A percentile compares a stretch with the other conserved stretches of the same genome.
phyloP scores from a whole-genome alignment of 1,139 yeast species.

The Tardiomyces blankii region DNA sequence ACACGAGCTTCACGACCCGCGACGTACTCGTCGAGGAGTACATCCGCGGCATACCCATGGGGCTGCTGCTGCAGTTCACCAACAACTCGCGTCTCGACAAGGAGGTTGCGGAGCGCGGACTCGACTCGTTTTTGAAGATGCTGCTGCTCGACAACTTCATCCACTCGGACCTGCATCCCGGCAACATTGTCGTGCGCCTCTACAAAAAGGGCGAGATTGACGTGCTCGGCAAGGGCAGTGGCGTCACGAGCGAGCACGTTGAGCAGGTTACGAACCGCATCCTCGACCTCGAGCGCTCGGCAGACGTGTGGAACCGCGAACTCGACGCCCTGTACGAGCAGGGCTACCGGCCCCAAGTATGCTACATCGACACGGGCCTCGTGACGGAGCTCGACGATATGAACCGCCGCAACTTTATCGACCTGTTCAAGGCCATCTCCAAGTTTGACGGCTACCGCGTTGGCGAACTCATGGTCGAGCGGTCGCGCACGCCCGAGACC shows the following conservation, averaged over 20 bases:
- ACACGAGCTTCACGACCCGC: slow-evolving; percentile 51
- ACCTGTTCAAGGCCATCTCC: slow-evolving; percentile 77
- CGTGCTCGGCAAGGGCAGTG: slow-evolving; percentile 10
- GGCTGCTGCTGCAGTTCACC: slow-evolving; percentile 42
- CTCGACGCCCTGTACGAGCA: slow-evolving; percentile 41
- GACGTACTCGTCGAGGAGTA: slow-evolving; percentile 79
- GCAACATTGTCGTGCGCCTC: slow-evolving; percentile 79
- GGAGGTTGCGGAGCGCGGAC: slow-evolving; percentile 74
- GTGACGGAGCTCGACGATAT: slow-evolving; percentile 75
- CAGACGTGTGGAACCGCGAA: slow-evolving; percentile 40
- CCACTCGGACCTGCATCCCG: slow-evolving; percentile 95
- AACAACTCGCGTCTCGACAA: slow-evolving; percentile 44
- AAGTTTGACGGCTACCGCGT: slow-evolving; percentile 91
- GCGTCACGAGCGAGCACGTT: slow-evolving; percentile 12
- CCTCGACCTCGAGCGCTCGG: slow-evolving; percentile 24
- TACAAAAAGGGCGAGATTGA: slow-evolving; percentile 29
- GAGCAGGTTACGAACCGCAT: slow-evolving; percentile 21
- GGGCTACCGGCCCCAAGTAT: slow-evolving; percentile 76
- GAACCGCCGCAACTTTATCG: slow-evolving; percentile 79
- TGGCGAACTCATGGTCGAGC: slow-evolving; percentile 89
- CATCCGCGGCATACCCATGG: slow-evolving; percentile 75
- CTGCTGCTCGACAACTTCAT: slow-evolving; percentile 83
- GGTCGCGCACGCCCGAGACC: slow-evolving; percentile 90
- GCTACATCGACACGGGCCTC: slow-evolving; percentile 87
- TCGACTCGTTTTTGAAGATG: slow-evolving; percentile 90